Evolutionary conservation across 2,329 filamentous ascomycete species (phyloP).

Genomic region (Arachnopeziza araneosa): DNA sequence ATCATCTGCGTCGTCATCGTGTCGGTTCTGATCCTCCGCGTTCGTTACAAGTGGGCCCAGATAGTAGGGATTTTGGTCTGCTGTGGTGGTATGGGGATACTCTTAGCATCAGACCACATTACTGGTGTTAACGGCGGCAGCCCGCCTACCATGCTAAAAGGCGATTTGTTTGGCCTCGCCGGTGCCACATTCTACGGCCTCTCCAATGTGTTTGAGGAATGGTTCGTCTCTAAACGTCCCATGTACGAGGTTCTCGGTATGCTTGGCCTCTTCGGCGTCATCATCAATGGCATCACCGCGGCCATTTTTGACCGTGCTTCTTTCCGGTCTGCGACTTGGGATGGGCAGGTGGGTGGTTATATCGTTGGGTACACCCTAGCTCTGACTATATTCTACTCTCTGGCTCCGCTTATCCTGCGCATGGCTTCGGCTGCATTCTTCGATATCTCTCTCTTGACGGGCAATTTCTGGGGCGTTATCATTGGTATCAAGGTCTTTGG

Average conservation of each 20-base stretch:
- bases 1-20: constrained; percentile 87
- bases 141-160: constrained; percentile 71
- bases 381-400: constrained; percentile 78
- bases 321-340: constrained; percentile 62
- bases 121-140: constrained; percentile 66
- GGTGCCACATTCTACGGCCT: constrained; percentile 90
- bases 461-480: constrained; percentile 95
- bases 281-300: constrained; percentile 88
- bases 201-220: constrained; percentile 89
- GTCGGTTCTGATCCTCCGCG: constrained; percentile 75
- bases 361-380: constrained; percentile 84
- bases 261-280: constrained; percentile 78
- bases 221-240: constrained; percentile 79
- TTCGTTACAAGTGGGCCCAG: constrained; percentile 86
- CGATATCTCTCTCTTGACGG: constrained; percentile 89
- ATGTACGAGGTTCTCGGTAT: constrained; percentile 92
- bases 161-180: constrained; percentile 84
- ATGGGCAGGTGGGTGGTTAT: constrained; percentile 68
- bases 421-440: constrained; percentile 91
- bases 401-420: constrained; percentile 82
- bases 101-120: constrained; percentile 84
- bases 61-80: constrained; percentile 82
- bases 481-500: constrained; percentile 87
- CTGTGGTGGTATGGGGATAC: constrained; percentile 81
- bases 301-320: constrained; percentile 82